Conservation (phyloP, 2,329 filamentous ascomycete species). For the Ascochyta lentis region DNA sequence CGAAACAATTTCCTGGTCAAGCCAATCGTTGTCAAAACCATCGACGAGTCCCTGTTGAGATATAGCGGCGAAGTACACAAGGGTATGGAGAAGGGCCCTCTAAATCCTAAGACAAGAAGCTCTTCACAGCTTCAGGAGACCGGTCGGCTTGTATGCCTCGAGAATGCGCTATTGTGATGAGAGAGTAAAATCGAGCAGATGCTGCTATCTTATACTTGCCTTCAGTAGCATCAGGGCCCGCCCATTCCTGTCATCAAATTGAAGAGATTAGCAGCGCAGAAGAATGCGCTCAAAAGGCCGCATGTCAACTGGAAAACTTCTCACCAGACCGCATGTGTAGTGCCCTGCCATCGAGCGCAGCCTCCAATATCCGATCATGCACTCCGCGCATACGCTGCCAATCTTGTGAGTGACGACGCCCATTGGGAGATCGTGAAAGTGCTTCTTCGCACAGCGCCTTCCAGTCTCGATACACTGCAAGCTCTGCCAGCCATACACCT, state of each 20-base stretch:
- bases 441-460: too few species aligned
- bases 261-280: neutral
- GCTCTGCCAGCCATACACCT: too few species aligned
- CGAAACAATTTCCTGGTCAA: neutral
- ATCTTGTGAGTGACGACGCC: too few species aligned
- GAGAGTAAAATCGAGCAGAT: neutral
- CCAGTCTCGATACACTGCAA: too few species aligned
- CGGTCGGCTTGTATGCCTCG: too few species aligned
- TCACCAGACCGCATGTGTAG: neutral
- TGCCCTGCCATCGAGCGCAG: neutral
- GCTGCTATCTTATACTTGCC: neutral
- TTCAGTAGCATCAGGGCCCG: neutral
- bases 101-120: neutral
- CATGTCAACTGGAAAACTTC: neutral
- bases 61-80: neutral
- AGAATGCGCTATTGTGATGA: neutral
- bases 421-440: too few species aligned
- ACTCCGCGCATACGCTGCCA: too few species aligned
- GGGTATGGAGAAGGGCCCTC: neutral
- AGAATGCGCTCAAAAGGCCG: slow-evolving; percentile 9
- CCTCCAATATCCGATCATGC: too few species aligned
- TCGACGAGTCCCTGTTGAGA: neutral
- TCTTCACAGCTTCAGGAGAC: neutral
- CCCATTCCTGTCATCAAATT: neutral
- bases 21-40: neutral